Evolutionary conservation across 2,329 filamentous ascomycete genomes (phyloP), one percentile per base, ranked within the genome.

Genomic region (Pestalotiopsis fici): DNA sequence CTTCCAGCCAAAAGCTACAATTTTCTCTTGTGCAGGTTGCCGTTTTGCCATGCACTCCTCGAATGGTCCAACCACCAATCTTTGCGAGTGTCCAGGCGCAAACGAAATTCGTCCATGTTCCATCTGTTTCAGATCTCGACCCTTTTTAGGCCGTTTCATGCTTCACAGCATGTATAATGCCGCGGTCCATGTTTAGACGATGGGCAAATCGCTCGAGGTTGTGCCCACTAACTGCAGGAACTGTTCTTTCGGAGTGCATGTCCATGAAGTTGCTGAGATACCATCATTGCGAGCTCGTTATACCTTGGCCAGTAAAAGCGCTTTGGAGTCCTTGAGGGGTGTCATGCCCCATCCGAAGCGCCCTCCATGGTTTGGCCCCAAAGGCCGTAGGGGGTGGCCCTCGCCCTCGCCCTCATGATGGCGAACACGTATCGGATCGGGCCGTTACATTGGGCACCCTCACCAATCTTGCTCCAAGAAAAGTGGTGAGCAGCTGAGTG

Each of bases 11-110:
- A 27, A 21, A 21, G 12, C 18, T 15, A 18, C 69, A 69, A 71
- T 73, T 78, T 73, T 35, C 74, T 78, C 15, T 76, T 79, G 80
- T 78, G 81, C 78, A 78, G 73, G 75, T 76, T 78, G 74, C 80
- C 80, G 79, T 77, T 70, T 73, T 73, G 72, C 75, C 74, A 73
- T 75, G 73, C 65, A 72, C 67, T 37, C 13, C 18, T 59, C 69
- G 72, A 68, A 71, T 73, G 72, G 72, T 75, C 75, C 74, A 77
- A 74, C 77, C 75, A 80, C 72, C 74, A 71, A 65, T 61, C 61
- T 61, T 27, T 39, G 12, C 13, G 18, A 65, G 65, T 65, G 64
- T 70, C 68, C 68, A 69, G 65, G 64, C 70, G 71, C 69, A 67
- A 73, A 65, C 67, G 70, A 71, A 71, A 69, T 57, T 66, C 66